Conservation (phyloP, 495 filamentous ascomycete genomes). For the Umbilicaria muhlenbergii region DNA sequence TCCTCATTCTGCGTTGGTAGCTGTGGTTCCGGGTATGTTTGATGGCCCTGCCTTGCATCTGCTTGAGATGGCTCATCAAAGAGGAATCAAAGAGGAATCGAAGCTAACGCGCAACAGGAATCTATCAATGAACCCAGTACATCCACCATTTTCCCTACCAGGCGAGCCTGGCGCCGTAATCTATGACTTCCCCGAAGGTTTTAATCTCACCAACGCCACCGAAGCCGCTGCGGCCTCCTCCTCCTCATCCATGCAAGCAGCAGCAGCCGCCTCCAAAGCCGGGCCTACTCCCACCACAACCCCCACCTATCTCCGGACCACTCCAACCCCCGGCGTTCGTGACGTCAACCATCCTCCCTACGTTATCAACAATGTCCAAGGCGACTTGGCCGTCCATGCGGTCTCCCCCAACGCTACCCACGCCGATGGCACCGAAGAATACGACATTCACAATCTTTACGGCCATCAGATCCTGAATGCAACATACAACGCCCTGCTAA, state of each 20-base stretch:
- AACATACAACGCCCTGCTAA: constrained; percentile 57
- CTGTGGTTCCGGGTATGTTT: constrained; percentile 38
- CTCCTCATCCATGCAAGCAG: constrained; percentile 33
- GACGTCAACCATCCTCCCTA: constrained; percentile 71
- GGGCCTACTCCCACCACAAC: constrained; percentile 18
- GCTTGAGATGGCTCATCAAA: no score
- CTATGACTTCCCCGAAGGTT: constrained; percentile 54
- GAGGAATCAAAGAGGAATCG: no score
- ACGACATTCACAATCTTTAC: constrained; percentile 67
- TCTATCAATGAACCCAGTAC: constrained; percentile 52
- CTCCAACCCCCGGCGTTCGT: constrained; percentile 52
- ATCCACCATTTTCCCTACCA: constrained; percentile 50
- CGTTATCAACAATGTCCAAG: constrained; percentile 63
- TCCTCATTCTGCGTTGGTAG: constrained; percentile 72
- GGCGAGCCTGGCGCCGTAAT: constrained; percentile 47
- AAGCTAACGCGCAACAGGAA: constrained; percentile 19
- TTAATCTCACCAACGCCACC: constrained; percentile 51
- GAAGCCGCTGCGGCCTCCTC: constrained; percentile 47
- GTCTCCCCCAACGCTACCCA: constrained; percentile 69
- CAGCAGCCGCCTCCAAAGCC: constrained; percentile 23
- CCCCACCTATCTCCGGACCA: constrained; percentile 41
- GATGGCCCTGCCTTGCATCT: no score
- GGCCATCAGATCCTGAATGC: constrained; percentile 67
- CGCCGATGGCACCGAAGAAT: constrained; percentile 51
- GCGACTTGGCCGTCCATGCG: constrained; percentile 60